Percentiles rank a stretch among this genome's conserved stretches.
Conservation (phyloP, 768 basidiomycete genomes). For the Amanita brunnescens region DNA sequence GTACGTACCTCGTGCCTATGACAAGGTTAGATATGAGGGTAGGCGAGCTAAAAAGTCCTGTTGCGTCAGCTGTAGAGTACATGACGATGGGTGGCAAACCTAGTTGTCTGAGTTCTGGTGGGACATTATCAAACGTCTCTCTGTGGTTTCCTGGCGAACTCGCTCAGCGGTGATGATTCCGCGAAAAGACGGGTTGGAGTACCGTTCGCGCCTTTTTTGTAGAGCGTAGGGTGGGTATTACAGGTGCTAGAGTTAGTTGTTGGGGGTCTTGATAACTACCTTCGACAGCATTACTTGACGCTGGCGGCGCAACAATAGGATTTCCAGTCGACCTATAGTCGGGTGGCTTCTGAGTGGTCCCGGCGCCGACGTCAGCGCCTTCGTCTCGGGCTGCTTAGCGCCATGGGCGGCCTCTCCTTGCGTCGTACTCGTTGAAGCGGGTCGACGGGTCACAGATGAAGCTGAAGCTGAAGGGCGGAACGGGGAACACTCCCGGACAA, state of each 20-base stretch:
- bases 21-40: slow-evolving; percentile 70
- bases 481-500: too few relatives aligned
- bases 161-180: neutral
- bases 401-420: neutral
- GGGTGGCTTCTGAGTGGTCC: neutral
- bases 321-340: neutral
- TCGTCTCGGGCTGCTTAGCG: neutral
- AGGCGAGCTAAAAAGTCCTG: slow-evolving; percentile 44
- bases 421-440: neutral
- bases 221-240: neutral
- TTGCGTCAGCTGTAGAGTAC: neutral
- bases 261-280: neutral
- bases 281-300: neutral
- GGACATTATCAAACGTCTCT: slow-evolving; percentile 38
- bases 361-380: neutral
- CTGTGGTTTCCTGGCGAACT: slow-evolving; percentile 15
- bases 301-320: neutral
- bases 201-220: neutral
- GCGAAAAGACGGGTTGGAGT: neutral
- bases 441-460: neutral
- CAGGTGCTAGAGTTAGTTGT: neutral
- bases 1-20: slow-evolving; percentile 59
- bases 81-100: slow-evolving; percentile 26
- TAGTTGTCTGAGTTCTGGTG: slow-evolving; percentile 38
- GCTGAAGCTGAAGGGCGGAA: too few relatives aligned